A percentile compares a stretch with the other conserved stretches of the same genome.
Conservation (phyloP, 2,329 filamentous ascomycete genomes). For the Sordariomycetes sp. region DNA sequence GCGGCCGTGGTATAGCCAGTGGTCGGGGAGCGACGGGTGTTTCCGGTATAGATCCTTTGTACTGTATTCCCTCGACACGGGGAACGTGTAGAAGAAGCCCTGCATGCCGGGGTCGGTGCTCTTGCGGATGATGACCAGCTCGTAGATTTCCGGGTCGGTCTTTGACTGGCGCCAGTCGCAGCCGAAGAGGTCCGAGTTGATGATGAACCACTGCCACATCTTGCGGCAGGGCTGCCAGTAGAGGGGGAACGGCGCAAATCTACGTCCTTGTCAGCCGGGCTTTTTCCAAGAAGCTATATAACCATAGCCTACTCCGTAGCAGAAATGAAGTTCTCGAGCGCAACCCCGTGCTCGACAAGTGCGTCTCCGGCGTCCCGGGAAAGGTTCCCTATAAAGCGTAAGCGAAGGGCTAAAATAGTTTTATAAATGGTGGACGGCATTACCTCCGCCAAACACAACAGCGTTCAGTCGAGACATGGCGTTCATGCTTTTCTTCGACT, state of each 20-base stretch:
- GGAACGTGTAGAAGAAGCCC: slow-evolving; percentile 24
- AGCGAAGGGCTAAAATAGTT: neutral
- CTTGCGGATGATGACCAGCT: slow-evolving; percentile 19
- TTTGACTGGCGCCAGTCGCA: slow-evolving; percentile 23
- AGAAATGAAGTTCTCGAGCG: slow-evolving; percentile 23
- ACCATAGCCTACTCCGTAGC: slow-evolving; percentile 27
- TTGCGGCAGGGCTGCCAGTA: slow-evolving; percentile 19
- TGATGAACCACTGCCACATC: slow-evolving; percentile 31
- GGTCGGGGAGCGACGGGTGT: slow-evolving; percentile 23
- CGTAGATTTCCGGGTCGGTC: slow-evolving; percentile 15
- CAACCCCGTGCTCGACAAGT: slow-evolving; percentile 22
- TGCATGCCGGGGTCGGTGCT: slow-evolving; percentile 19
- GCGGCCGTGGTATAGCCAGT: slow-evolving; percentile 15
- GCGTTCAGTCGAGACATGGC: slow-evolving; percentile 20
- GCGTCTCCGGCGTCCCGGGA: slow-evolving; percentile 23
- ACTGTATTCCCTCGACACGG: slow-evolving; percentile 22
- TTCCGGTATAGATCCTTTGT: slow-evolving; percentile 23
- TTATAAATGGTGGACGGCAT: slow-evolving; percentile 1
- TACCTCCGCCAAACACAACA: slow-evolving; percentile 27
- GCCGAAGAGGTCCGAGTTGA: slow-evolving; percentile 28
- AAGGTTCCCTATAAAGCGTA: slow-evolving; percentile 20
- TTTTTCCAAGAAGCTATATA: neutral
- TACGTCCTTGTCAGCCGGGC: slow-evolving; percentile 7
- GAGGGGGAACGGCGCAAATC: slow-evolving; percentile 21
- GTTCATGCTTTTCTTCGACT: slow-evolving; percentile 16